These are phyloP conservation scores for Cucurbitaria berberidis DNA, from an alignment of 2,329 filamentous ascomycete genomes.

Conservation along the genomic window DNA sequence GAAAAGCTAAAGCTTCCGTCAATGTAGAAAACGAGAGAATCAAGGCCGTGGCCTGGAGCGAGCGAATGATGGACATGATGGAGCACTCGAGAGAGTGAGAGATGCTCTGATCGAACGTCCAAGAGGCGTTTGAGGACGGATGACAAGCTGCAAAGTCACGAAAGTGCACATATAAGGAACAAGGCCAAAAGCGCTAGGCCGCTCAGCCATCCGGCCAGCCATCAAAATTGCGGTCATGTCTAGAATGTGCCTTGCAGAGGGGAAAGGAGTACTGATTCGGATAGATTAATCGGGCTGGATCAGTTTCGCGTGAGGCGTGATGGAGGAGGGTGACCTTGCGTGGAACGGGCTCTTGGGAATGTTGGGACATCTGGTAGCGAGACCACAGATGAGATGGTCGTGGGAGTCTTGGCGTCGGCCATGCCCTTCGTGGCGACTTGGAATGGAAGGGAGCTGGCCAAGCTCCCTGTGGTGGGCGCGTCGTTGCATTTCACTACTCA, in stretches of 20 bases:
- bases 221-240: constrained; percentile 33
- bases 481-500: constrained; percentile 20
- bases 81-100: constrained; percentile 45
- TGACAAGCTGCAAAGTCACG: constrained; percentile 18
- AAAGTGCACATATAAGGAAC: constrained; percentile 38
- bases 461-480: constrained; percentile 24
- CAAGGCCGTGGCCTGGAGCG: constrained; percentile 38
- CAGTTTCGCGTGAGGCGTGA: constrained; percentile 39
- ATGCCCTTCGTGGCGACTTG: constrained; percentile 27
- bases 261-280: constrained; percentile 36
- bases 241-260: constrained; percentile 47
- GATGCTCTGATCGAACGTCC: constrained; percentile 34
- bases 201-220: constrained; percentile 31
- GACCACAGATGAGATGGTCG: constrained; percentile 19
- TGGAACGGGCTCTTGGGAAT: constrained; percentile 37
- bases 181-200: constrained; percentile 10
- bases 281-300: constrained; percentile 23
- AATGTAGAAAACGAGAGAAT: constrained; percentile 37
- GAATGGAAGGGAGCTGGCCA: constrained; percentile 35
- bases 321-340: constrained; percentile 32
- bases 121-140: constrained; percentile 20
- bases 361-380: constrained; percentile 25
- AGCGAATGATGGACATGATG: constrained; percentile 43
- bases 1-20: constrained; percentile 25
- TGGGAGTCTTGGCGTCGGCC: constrained; percentile 26